A percentile compares a stretch with the other conserved stretches of the same genome.
Conservation (phyloP, 371 early-diverging fungal genomes). For the Lichtheimia corymbifera region DNA sequence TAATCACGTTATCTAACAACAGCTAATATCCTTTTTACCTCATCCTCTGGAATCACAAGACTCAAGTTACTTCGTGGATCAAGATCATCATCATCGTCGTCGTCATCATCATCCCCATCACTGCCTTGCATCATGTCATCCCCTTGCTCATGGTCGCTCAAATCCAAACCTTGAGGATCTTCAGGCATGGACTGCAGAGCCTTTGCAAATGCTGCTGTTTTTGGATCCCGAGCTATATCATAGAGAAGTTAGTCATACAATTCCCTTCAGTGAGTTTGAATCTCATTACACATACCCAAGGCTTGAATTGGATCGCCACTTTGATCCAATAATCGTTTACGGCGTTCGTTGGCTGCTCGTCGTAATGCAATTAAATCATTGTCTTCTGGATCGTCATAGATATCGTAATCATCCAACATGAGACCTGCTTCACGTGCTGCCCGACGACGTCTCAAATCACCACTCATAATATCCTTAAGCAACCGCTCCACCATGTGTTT, state of each 20-base stretch:
- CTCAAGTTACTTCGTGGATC: neutral
- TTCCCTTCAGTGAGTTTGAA: neutral
- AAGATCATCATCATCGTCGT: conserved; percentile 8
- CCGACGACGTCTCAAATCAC: conserved; percentile 41
- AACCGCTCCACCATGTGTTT: conserved; percentile 39
- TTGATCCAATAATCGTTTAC: conserved; percentile 30
- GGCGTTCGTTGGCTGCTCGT: conserved; percentile 32
- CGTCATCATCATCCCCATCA: conserved; percentile 13
- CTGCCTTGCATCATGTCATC: conserved; percentile 6
- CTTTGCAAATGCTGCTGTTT: conserved; percentile 52
- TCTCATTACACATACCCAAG: conserved; percentile 21
- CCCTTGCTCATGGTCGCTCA: conserved; percentile 31
- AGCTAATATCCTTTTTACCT: neutral
- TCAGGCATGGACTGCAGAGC: conserved; percentile 32
- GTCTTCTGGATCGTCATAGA: conserved; percentile 41
- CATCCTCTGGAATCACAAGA: neutral
- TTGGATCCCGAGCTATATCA: conserved; percentile 31
- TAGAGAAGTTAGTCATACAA: neutral
- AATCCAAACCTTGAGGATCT: conserved; percentile 14
- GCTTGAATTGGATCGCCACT: conserved; percentile 31
- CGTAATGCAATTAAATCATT: conserved; percentile 41
- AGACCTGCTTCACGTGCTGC: conserved; percentile 38
- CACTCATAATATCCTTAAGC: conserved; percentile 47
- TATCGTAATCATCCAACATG: conserved; percentile 42
- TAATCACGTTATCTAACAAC: neutral